A percentile compares a stretch with the other conserved stretches of the same genome.
Evolutionary conservation across 768 basidiomycete genomes (phyloP).

Genomic region (Lactarius tabidus): DNA sequence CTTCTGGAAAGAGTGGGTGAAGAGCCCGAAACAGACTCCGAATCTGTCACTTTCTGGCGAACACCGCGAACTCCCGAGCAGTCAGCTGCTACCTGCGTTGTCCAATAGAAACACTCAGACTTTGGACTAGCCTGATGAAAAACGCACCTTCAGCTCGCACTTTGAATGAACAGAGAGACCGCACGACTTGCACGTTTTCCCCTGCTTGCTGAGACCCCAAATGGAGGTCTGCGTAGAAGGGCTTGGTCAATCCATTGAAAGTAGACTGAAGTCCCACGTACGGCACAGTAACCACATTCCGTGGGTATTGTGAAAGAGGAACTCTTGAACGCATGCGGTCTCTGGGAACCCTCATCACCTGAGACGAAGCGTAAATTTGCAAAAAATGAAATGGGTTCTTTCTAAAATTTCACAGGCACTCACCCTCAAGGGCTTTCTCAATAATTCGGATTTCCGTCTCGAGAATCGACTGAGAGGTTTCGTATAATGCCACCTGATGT

Average conservation of each 20-base stretch:
- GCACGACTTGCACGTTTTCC: slow-evolving; percentile 78
- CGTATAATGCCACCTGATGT: slow-evolving; percentile 54
- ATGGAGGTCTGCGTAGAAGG: slow-evolving; percentile 57
- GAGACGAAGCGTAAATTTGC: slow-evolving; percentile 4
- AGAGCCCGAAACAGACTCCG: slow-evolving; percentile 30
- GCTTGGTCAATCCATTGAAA: slow-evolving; percentile 5
- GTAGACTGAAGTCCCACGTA: not conserved
- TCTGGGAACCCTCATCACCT: slow-evolving; percentile 73
- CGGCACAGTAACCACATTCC: slow-evolving; percentile 68
- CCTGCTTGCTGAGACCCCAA: slow-evolving; percentile 84
- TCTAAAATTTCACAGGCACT: slow-evolving; percentile 26
- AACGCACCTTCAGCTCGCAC: slow-evolving; percentile 75
- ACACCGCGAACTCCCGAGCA: slow-evolving; percentile 41
- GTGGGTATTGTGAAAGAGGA: slow-evolving; percentile 85
- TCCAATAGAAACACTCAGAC: slow-evolving; percentile 14
- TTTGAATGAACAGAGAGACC: slow-evolving; percentile 77
- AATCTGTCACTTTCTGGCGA: slow-evolving; percentile 25
- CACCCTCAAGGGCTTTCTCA: slow-evolving; percentile 58
- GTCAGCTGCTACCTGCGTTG: slow-evolving; percentile 64
- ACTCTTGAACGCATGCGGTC: slow-evolving; percentile 78
- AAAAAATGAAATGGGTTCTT: slow-evolving; percentile 1
- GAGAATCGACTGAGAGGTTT: slow-evolving; percentile 53
- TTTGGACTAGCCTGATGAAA: slow-evolving; percentile 11
- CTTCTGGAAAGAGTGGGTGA: slow-evolving; percentile 36
- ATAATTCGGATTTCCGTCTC: slow-evolving; percentile 65